phyloP scores from a whole-genome alignment of 139 green algal species.

The Chlorella sp. region DNA sequence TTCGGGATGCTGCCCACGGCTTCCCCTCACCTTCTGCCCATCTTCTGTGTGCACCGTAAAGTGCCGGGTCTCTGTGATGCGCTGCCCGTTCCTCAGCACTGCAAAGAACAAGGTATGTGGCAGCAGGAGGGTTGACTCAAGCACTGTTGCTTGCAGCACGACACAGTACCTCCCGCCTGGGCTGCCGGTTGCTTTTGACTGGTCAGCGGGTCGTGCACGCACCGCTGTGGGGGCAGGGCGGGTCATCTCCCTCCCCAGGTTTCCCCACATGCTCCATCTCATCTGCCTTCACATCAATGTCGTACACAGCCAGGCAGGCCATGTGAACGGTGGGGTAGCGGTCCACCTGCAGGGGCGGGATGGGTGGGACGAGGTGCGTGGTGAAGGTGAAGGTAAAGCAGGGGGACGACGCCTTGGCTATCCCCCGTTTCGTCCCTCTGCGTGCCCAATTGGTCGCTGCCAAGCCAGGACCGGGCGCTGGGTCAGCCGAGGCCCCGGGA shows the following conservation, averaged over 20 bases:
- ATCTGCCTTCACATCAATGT: constrained; percentile 14
- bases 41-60: constrained; percentile 34
- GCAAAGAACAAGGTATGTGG: neutral
- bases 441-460: neutral
- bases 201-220: neutral
- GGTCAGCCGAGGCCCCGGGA: too few species aligned
- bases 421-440: too few species aligned
- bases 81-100: constrained; percentile 1
- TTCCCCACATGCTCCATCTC: neutral
- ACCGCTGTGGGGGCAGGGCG: neutral
- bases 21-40: neutral
- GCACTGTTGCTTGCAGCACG: neutral
- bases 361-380: too few species aligned
- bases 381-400: neutral
- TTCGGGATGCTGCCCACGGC: too few species aligned
- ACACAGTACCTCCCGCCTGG: neutral
- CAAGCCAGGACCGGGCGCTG: too few species aligned
- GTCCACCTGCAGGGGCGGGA: neutral
- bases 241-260: neutral
- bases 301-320: neutral
- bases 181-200: too few species aligned
- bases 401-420: neutral
- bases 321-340: constrained; percentile 17
- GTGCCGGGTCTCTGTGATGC: constrained; percentile 3
- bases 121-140: neutral